These are phyloP conservation scores for Aspergillus novofumigatus DNA, from an alignment of 2,329 filamentous ascomycete genomes.

Conservation along the genomic window DNA sequence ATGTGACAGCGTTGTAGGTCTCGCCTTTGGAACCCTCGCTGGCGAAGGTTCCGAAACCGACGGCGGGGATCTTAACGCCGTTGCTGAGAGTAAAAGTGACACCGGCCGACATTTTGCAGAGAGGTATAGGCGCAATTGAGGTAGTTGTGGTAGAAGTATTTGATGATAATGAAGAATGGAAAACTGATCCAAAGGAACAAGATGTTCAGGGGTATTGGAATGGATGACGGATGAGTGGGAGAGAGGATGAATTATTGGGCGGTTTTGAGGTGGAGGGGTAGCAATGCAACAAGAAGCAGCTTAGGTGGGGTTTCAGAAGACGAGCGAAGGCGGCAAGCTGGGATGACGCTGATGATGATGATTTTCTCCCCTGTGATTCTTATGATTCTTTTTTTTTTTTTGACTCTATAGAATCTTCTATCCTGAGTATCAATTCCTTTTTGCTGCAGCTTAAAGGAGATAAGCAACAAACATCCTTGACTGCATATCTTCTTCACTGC, in stretches of 20 bases:
- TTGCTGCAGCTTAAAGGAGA: neutral
- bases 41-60: conserved; percentile 64
- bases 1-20: conserved; percentile 51
- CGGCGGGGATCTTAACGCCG: conserved; percentile 57
- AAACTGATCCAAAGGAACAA: neutral
- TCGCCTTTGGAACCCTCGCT: conserved; percentile 60
- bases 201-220: neutral
- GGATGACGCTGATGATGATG: neutral
- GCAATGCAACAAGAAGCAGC: neutral
- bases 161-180: conserved; percentile 2
- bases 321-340: neutral
- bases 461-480: neutral
- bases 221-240: neutral
- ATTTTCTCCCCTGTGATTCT: neutral
- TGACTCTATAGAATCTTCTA: neutral
- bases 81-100: conserved; percentile 52
- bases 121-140: neutral
- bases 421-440: neutral
- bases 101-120: conserved; percentile 51
- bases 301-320: neutral
- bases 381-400: neutral
- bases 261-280: neutral
- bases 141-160: neutral
- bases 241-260: neutral
- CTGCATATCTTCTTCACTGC: neutral